Conservation (phyloP, 345 rosid genomes). For the Salix dunnii region DNA sequence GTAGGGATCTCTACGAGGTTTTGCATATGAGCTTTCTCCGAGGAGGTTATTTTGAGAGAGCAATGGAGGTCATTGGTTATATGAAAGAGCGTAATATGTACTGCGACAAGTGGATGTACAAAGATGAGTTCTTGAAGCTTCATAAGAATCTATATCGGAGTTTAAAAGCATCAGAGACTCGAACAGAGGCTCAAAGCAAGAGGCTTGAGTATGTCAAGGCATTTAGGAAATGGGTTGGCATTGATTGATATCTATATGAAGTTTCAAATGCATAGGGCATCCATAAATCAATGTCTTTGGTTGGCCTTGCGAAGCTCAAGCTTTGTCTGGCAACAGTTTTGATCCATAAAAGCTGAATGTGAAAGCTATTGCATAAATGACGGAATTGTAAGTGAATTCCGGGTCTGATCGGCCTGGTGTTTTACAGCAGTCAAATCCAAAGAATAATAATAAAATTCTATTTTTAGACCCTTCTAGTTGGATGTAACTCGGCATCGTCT, state of each 20-base stretch:
- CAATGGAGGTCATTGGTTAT: conserved; percentile 58
- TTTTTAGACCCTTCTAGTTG: background rate
- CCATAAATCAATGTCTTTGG: background rate
- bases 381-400: background rate
- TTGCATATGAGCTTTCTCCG: conserved; percentile 62
- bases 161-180: conserved; percentile 49
- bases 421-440: background rate
- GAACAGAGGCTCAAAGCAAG: conserved; percentile 59
- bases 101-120: conserved; percentile 55
- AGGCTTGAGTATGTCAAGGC: conserved; percentile 57
- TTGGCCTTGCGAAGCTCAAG: background rate
- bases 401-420: background rate
- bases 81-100: conserved; percentile 50
- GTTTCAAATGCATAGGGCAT: background rate
- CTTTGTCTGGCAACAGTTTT: background rate
- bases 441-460: no score
- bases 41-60: conserved; percentile 93
- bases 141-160: conserved; percentile 68
- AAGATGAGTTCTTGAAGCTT: conserved; percentile 62
- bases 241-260: conserved; percentile 18
- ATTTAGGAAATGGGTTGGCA: conserved; percentile 62
- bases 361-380: background rate
- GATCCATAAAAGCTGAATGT: background rate
- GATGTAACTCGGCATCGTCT: background rate
- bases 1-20: conserved; percentile 65